Evolutionary conservation across 2,329 filamentous ascomycete species (phyloP).

Genomic region (Bimuria novae-zelandiae): DNA sequence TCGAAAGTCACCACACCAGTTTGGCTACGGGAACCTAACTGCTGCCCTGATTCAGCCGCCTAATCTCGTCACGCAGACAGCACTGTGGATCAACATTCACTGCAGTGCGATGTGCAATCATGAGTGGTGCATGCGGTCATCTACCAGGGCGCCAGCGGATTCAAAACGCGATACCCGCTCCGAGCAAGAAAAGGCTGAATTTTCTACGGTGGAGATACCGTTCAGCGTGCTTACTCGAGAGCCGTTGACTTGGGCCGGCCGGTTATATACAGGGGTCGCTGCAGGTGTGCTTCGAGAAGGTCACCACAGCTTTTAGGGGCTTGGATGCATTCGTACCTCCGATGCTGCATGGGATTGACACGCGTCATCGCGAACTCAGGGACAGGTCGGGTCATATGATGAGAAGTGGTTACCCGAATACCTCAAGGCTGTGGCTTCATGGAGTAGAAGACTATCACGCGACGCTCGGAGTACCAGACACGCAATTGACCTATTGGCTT

Average conservation of each 20-base stretch:
- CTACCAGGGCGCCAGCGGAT: background rate
- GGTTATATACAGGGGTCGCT: constrained; percentile 20
- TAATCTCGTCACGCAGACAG: background rate
- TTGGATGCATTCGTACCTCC: too few relatives aligned
- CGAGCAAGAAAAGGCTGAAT: background rate
- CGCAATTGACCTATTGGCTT: background rate
- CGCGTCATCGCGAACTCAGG: background rate
- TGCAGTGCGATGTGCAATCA: background rate
- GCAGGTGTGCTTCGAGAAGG: constrained; percentile 12
- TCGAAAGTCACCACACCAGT: background rate
- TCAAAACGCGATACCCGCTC: background rate
- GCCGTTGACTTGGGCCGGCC: constrained; percentile 13
- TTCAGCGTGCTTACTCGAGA: background rate
- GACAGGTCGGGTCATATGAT: background rate
- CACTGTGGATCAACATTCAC: constrained; percentile 2
- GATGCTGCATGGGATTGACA: too few relatives aligned
- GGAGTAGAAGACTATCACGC: background rate
- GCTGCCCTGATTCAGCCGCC: background rate
- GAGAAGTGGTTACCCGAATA: background rate
- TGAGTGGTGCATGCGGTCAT: constrained; percentile 1
- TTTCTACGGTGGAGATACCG: background rate
- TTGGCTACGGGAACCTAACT: background rate
- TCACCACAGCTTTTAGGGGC: constrained; percentile 5
- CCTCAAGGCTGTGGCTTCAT: background rate
- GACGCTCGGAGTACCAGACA: too few relatives aligned